A percentile compares a stretch with the other conserved stretches of the same genome.
These are phyloP conservation scores for Odontarrhena argentea DNA, from an alignment of 345 rosid genomes.

Conservation along the genomic window DNA sequence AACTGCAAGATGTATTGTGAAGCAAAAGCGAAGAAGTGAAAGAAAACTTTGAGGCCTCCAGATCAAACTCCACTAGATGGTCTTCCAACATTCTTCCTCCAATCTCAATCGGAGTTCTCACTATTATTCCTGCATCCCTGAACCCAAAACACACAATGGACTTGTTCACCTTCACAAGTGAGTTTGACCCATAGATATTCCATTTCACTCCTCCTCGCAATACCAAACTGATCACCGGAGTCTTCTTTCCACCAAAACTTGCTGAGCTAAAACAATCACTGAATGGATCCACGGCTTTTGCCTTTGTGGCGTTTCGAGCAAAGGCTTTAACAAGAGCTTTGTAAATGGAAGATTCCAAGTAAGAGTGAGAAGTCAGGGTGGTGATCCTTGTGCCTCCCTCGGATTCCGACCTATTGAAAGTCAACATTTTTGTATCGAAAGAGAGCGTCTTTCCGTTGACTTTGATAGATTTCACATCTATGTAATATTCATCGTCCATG, in stretches of 20 bases:
- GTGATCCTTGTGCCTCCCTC: slow-evolving; percentile 60
- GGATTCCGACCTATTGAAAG: no score
- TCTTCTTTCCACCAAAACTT: slow-evolving; percentile 30
- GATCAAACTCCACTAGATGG: slow-evolving; percentile 40
- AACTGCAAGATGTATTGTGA: slow-evolving; percentile 5
- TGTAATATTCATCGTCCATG: slow-evolving; percentile 45
- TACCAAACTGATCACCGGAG: slow-evolving; percentile 33
- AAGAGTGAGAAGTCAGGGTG: slow-evolving; percentile 41
- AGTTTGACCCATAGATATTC: slow-evolving; percentile 42
- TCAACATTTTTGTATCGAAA: slow-evolving; percentile 31
- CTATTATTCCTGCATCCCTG: slow-evolving; percentile 33
- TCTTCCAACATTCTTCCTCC: slow-evolving; percentile 44
- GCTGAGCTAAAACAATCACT: slow-evolving; percentile 29
- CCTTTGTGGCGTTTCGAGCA: slow-evolving; percentile 2
- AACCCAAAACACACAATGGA: slow-evolving; percentile 36
- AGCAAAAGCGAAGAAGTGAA: slow-evolving; percentile 39
- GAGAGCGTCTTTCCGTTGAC: slow-evolving; percentile 43
- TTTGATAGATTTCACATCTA: slow-evolving; percentile 35
- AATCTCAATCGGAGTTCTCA: slow-evolving; percentile 34
- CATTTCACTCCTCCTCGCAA: slow-evolving; percentile 31
- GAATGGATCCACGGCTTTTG: slow-evolving; percentile 31
- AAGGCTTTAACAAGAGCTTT: slow-evolving; percentile 43
- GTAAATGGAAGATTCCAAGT: slow-evolving; percentile 49
- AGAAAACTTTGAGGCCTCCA: slow-evolving; percentile 33
- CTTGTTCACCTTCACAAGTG: slow-evolving; percentile 33